Evolutionary conservation across 371 early-diverging fungal species (phyloP), one percentile per base, ranked within the genome.

Genomic region (Apophysomyces variabilis): DNA sequence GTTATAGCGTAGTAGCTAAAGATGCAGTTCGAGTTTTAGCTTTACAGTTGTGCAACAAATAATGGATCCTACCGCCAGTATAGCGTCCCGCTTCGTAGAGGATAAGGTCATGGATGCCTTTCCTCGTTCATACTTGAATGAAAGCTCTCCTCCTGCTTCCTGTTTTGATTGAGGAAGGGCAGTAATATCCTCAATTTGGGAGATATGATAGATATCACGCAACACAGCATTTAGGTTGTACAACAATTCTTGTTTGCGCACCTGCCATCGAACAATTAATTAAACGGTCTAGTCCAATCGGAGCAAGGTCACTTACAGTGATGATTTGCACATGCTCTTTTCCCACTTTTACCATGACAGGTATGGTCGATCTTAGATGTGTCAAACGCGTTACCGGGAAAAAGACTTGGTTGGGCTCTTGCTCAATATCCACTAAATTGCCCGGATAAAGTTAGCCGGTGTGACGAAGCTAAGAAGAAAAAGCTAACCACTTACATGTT

Each of bases 141-240:
- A 75, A 46, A 96, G 85, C 64, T 94, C 91, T 57, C 84, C 87
- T 57, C 92, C 90, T 61, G 89, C 90, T 16, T 85, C 85, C 43
- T 90, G 89, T 12, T 79, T 78, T 46, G 73, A 59, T 7, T 73
- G 66, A 5, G 86, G 74, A 0, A 86, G 72, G 36, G 87, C 65
- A 37, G 75, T 73, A 43, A 93, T 82, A 61, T 95, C 96, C 13
- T 90, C 87, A 43, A 96, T 83, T 57, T 94, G 94, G 5, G 93
- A 87, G 38, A 95, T 90, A 72, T 93, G 94, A 72, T 87, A 92
- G 16, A 95, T 90, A 68, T 97, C 96, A 68, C 93, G 92, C 45
- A 93, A 80, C 57, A 86, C 77, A 16, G 91, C 82, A 64, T 81
- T 87, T 57, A 91, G 66, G 12, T 92, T 94, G 63, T 81, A 74